These are phyloP conservation scores for Cyclostephanos tholiformis DNA, from an alignment of 108 stramenopile genomes.

Conservation along the genomic window DNA sequence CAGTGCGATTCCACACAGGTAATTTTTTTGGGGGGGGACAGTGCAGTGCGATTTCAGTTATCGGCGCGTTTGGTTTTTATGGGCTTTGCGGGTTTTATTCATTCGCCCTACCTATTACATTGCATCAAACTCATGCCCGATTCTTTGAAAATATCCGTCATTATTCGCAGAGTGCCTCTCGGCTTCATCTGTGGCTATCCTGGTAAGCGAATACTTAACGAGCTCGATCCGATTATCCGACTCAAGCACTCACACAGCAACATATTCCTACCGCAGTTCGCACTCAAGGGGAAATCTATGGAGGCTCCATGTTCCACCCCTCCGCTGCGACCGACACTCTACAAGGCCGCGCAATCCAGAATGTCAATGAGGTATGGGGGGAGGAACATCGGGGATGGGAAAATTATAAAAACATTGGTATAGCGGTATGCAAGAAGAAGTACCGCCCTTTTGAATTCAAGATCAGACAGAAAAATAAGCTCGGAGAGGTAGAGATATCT, in stretches of 20 bases:
- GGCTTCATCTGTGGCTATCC: slow-evolving; percentile 92
- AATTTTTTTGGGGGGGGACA: neutral
- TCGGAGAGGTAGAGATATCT: slow-evolving; percentile 40
- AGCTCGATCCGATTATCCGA: neutral
- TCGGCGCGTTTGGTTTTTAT: neutral
- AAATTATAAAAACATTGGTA: slow-evolving; percentile 75
- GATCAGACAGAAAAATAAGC: slow-evolving; percentile 17
- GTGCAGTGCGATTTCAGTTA: neutral
- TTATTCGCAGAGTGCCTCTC: slow-evolving; percentile 75
- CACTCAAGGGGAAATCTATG: slow-evolving; percentile 77
- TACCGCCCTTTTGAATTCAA: slow-evolving; percentile 80
- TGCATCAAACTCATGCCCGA: neutral
- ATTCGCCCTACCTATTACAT: neutral
- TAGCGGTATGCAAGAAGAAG: slow-evolving; percentile 90
- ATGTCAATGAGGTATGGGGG: slow-evolving; percentile 81
- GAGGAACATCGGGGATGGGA: slow-evolving; percentile 46
- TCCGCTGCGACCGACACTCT: slow-evolving; percentile 80
- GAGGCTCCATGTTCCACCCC: slow-evolving; percentile 82
- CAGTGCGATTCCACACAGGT: slow-evolving; percentile 85
- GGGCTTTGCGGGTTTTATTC: neutral
- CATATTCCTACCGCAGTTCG: slow-evolving; percentile 23
- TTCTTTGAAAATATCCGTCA: slow-evolving; percentile 9
- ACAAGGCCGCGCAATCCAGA: slow-evolving; percentile 82
- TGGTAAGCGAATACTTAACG: slow-evolving; percentile 14
- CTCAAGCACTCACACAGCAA: neutral